Base-by-base conservation (phyloP, 2,329 filamentous ascomycete genomes). In the Corinectria fuckeliana region DNA sequence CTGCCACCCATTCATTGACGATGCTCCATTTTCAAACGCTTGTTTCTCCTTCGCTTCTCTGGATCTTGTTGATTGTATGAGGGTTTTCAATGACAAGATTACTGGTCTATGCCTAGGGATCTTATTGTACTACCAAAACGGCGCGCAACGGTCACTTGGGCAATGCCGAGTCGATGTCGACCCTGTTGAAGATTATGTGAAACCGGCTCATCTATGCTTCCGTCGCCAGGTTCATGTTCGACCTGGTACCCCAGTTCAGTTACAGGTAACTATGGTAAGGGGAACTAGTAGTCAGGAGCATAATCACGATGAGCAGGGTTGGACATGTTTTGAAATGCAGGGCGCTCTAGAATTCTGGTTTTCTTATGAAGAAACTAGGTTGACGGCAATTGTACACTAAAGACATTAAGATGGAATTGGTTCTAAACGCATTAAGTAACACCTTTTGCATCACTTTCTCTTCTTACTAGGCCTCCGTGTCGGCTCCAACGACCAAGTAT, bases 301-400 rank as follows among this genome's bases (percentile, higher is more conserved):
- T 52, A 10, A 38, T 53, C 54, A 58, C 51, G 41, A 54, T 30
- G 48, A 54, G 42, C 44, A 48, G 28, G 50, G 42, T 21, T 65
- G 60, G 60, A 59, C 54, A 11, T 65, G 60, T 56, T 57, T 48
- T 26, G 25, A 53, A 32, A 63, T 65, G 51, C 38, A 54, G 21
- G 63, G 63, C 13, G 48, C 41, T 3, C 32, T 63, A 21, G 57
- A 54, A 20, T 65, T 63, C 39, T 65, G 60, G 63, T 65, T 63
- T 36, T 58, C 42, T 9, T 25, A 18, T 36, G 32, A 57, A 38
- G 56, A 65, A 50, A 63, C 60, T 5, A 41, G 11, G 52, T 30
- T 65, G 23, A 48, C 20, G n/a, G 48, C 21, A 23, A 57, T 60
- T 36, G 57, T 50, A n/a, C 28, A 60, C 21, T 36, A 47, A 36